Base-by-base conservation (phyloP, 106 monocot genomes). In the Alisma plantagoaquatica region DNA sequence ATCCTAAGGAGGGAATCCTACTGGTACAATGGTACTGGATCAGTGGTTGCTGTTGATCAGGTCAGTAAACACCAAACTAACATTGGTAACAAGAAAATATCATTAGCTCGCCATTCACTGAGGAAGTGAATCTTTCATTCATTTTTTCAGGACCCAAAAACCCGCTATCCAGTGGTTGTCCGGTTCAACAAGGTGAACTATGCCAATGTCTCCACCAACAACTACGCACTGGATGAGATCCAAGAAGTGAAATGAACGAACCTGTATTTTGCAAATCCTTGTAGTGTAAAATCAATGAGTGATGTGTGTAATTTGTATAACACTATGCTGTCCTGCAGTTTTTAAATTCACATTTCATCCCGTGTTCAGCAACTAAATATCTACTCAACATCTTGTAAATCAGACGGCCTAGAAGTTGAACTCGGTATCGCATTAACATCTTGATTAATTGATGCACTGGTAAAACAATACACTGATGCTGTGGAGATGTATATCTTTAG, bases 1-100 rank as follows among this genome's bases (percentile, higher is more conserved):
- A 63, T 74, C 62, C 74, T 74, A 10, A 74, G 74, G 62, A 74
- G 58, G 31, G 74, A 74, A 51, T 74, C 74, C 10, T 74, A 74
- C 49, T 74, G 74, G 74, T 74, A 47, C 62, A 74, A 74, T 47
- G 74, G 61, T 3, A 46, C 51, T 46, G 74, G 74, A 43, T 68
- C 74, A 10, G 74, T 74, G 23, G 74, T 74, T 12, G 33, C 74
- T 24, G 74, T 74, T 43, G 74, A 74, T 43, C 74, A 74, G 74
- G 74, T 74, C 15, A 6, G 6, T 27, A 11, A 20, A 19, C 5
- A 56, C 21, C 2, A 46, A 0, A 26, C 25, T 51, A 6, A 17
- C 26, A 6, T 22, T 14, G 54, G 18, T 28, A 5, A 16, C 18
- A 27, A n/a, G 28, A 10, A 47, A 7, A 12, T 3, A 31, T 23